A percentile compares a stretch with the other conserved stretches of the same genome.
Conservation (phyloP, 2,329 filamentous ascomycete genomes). For the Atkinsonella hypoxylon region DNA sequence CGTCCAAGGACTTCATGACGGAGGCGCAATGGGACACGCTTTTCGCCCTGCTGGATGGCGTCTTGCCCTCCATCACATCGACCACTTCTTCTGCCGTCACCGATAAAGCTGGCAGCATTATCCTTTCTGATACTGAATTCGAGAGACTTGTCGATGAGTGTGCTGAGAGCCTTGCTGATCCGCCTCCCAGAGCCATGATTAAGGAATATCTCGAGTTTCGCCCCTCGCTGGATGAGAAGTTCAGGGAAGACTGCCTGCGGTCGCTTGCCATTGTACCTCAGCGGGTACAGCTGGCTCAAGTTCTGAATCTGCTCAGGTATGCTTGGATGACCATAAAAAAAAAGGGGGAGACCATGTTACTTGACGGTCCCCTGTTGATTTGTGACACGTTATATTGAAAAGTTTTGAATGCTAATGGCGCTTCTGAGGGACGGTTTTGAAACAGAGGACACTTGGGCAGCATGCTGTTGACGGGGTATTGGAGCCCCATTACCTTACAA, state of each 20-base stretch:
- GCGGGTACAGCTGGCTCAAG: conserved; percentile 24
- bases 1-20: conserved; percentile 27
- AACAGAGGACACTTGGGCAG: conserved; percentile 49
- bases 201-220: conserved; percentile 41
- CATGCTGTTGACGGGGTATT: conserved; percentile 55
- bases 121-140: conserved; percentile 38
- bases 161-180: conserved; percentile 21
- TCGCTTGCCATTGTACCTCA: conserved; percentile 26
- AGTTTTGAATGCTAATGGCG: not conserved
- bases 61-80: conserved; percentile 45
- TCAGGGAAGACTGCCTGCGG: conserved; percentile 37
- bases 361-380: not conserved
- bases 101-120: conserved; percentile 19
- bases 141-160: conserved; percentile 29
- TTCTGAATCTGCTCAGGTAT: conserved; percentile 32
- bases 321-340: conserved; percentile 11
- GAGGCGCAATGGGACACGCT: conserved; percentile 42
- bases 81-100: conserved; percentile 20
- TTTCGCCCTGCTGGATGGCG: conserved; percentile 42
- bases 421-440: not conserved
- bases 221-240: conserved; percentile 37
- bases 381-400: not conserved
- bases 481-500: conserved; percentile 49
- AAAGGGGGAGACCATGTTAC: no score
- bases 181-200: conserved; percentile 31